phyloP scores from a whole-genome alignment of 495 filamentous ascomycete species.

The Chlorociboria aeruginascens region DNA sequence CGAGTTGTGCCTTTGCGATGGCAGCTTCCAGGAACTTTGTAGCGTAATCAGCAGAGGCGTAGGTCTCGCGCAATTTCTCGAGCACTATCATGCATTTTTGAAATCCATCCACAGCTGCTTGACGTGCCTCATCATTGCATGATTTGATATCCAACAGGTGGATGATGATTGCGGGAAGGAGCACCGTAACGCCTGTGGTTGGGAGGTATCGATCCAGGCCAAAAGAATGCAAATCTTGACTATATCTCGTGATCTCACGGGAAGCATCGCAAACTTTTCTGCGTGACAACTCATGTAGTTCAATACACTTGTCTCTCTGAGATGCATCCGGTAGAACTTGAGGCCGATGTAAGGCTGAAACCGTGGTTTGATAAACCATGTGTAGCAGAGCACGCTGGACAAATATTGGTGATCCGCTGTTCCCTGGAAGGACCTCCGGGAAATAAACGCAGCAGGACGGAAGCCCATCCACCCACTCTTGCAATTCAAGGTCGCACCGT shows the following conservation, averaged over 20 bases:
- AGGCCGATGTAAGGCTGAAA: slow-evolving; percentile 77
- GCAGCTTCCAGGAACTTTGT: slow-evolving; percentile 77
- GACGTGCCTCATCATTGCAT: slow-evolving; percentile 51
- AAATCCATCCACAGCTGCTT: slow-evolving; percentile 62
- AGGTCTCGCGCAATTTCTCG: slow-evolving; percentile 67
- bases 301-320: slow-evolving; percentile 35
- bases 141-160: slow-evolving; percentile 84
- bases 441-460: slow-evolving; percentile 54
- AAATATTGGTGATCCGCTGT: slow-evolving; percentile 37
- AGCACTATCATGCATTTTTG: slow-evolving; percentile 79
- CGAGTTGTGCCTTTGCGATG: slow-evolving; percentile 66
- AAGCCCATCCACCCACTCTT: slow-evolving; percentile 57
- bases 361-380: slow-evolving; percentile 80
- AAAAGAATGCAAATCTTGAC: slow-evolving; percentile 53
- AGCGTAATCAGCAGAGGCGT: slow-evolving; percentile 78
- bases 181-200: slow-evolving; percentile 78
- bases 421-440: slow-evolving; percentile 26
- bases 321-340: slow-evolving; percentile 71
- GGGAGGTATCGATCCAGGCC: slow-evolving; percentile 68
- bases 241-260: slow-evolving; percentile 67
- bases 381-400: slow-evolving; percentile 70
- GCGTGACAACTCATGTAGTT: slow-evolving; percentile 66
- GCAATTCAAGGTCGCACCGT: slow-evolving; percentile 59
- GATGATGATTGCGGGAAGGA: slow-evolving; percentile 83
- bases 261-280: slow-evolving; percentile 69